Base-by-base conservation (phyloP, 305 asterid species). In the Solanum hybrid region DNA sequence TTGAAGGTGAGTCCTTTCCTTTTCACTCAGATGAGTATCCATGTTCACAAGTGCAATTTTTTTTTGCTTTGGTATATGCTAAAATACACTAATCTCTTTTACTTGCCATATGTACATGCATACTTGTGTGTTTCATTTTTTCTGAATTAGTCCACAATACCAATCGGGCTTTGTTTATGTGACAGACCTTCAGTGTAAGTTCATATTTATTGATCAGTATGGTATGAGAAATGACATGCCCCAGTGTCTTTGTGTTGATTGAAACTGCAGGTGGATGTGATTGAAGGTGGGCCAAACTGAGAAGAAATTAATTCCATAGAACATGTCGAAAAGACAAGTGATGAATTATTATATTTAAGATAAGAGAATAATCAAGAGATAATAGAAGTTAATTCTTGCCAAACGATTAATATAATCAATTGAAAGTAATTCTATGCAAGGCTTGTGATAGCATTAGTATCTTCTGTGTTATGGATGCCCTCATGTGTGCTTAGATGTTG, bases 1-100 rank as follows among this genome's bases (percentile, higher is more conserved):
- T 95, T 90, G 81, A 92, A 26, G 92, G 98, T 94, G 89, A 90
- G 93, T 90, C 88, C 79, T 51, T 8, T 16, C 42, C 66, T 10
- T 14, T 86, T 27, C 5, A 72, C 60, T 32, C 32, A 24, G 69
- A 35, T 64, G n/a, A 56, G 85, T 60, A 27, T 84, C 71, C 46
- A 34, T 34, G 31, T 29, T 82, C 29, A 40, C 38, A 32, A 46
- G 26, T 60, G 66, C 46, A 22, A 60, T 82, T 51, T 13, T 46
- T 46, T 13, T 46, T 46, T 1, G 20, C 60, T 46, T 46, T 60
- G 46, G 3, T 22, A 85, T 32, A 14, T 85, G 46, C 14, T 37
- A 37, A 79, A n/a, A 79, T 37, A 10, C 40, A 12, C 17, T 42
- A n/a, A 73, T 87, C 56, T 29, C 31, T 8, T 27, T 35, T 38